Conservation (phyloP, 1,139 yeast species). For the Torulaspora globosa region DNA sequence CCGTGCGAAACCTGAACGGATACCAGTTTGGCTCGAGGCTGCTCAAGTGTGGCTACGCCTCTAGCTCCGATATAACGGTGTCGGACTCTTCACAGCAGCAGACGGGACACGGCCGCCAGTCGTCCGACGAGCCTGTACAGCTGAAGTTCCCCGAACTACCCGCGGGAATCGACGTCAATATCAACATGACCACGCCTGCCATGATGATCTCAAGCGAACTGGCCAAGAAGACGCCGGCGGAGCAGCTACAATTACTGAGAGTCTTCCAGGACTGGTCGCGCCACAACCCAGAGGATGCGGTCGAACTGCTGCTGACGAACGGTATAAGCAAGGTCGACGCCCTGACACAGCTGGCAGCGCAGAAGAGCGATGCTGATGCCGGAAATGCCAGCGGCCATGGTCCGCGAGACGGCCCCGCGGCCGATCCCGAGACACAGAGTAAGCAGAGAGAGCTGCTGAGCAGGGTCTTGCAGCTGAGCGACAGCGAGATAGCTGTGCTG, state of each 20-base stretch:
- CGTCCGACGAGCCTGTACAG: conserved; percentile 12
- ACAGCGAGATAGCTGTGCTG: conserved; percentile 56
- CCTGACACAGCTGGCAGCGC: conserved; percentile 33
- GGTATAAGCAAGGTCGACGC: conserved; percentile 36
- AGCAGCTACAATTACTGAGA: conserved; percentile 39
- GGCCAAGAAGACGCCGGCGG: conserved; percentile 42
- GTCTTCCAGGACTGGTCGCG: conserved; percentile 64
- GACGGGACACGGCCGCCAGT: conserved; percentile 15
- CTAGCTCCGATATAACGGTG: conserved; percentile 27
- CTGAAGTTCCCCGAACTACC: conserved; percentile 43
- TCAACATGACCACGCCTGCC: conserved; percentile 58
- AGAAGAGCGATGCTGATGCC: conserved; percentile 18
- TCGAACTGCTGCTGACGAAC: conserved; percentile 54
- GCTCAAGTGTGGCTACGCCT: conserved; percentile 68
- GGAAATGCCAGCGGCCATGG: conserved; percentile 11
- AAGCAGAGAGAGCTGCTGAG: conserved; percentile 53
- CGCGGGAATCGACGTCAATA: conserved; percentile 51
- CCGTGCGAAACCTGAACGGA: conserved; percentile 82
- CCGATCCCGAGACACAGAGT: conserved; percentile 44
- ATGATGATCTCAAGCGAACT: conserved; percentile 54
- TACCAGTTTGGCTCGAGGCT: conserved; percentile 69
- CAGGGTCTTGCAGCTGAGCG: conserved; percentile 56
- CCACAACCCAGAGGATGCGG: conserved; percentile 60
- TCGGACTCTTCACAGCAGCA: conserved; percentile 21
- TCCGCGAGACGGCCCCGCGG: conserved; percentile 16